phyloP scores from a whole-genome alignment of 495 filamentous ascomycete species.

The Haplographium delicatum region DNA sequence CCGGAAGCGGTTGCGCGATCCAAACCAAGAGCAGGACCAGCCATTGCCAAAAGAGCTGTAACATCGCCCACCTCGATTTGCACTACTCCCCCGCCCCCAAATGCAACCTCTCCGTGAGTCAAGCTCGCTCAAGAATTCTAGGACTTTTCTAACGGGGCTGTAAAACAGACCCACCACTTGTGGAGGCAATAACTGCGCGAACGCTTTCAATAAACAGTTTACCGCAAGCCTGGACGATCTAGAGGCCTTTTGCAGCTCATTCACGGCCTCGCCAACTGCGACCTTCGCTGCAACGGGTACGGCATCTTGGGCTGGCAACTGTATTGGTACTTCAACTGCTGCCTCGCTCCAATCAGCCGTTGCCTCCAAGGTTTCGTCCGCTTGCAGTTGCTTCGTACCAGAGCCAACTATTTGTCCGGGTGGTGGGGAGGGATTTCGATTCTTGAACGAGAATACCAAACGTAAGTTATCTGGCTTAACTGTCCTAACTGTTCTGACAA shows the following conservation, averaged over 20 bases:
- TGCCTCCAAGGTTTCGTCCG: slow-evolving; percentile 1
- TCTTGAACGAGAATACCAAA: slow-evolving; percentile 3
- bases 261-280: background rate
- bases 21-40: background rate
- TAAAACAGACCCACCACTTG: background rate
- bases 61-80: background rate
- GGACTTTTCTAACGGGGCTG: background rate
- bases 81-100: background rate
- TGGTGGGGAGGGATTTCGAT: background rate
- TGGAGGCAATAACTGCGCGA: slow-evolving; percentile 4
- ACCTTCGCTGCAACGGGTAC: background rate
- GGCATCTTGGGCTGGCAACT: slow-evolving; percentile 1
- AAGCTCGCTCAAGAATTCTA: background rate
- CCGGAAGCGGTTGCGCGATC: background rate
- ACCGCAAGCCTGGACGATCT: slow-evolving; percentile 1
- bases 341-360: background rate
- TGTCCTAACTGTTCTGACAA: background rate
- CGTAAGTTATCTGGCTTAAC: background rate
- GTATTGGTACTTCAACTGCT: slow-evolving; percentile 1
- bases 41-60: background rate
- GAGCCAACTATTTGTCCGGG: background rate
- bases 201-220: slow-evolving; percentile 1
- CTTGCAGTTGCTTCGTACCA: slow-evolving; percentile 3
- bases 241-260: slow-evolving; percentile 5
- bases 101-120: background rate